Percentiles rank a stretch among this genome's conserved stretches.
phyloP scores from a whole-genome alignment of 2,329 filamentous ascomycete genomes.

The Arthrobotrys pseudoclavata region DNA sequence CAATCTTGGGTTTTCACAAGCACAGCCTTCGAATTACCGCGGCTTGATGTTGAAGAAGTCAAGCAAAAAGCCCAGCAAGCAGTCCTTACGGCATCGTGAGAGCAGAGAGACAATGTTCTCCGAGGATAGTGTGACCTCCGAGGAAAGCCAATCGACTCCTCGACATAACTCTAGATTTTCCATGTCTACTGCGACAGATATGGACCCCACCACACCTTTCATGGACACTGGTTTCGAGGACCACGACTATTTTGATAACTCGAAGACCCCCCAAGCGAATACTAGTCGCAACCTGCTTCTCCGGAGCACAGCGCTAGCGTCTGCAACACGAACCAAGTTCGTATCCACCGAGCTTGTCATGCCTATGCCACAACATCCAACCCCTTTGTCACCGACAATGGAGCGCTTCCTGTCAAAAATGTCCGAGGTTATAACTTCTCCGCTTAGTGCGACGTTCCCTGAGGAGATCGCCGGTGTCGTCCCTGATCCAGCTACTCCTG shows the following conservation, averaged over 20 bases:
- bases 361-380: slow-evolving; percentile 58
- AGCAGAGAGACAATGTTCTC: slow-evolving; percentile 59
- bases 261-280: slow-evolving; percentile 50
- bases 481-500: slow-evolving; percentile 19
- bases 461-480: slow-evolving; percentile 22
- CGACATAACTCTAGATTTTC: slow-evolving; percentile 50
- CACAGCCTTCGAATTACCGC: slow-evolving; percentile 37
- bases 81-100: slow-evolving; percentile 40
- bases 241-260: slow-evolving; percentile 49
- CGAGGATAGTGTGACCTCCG: slow-evolving; percentile 52
- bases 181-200: slow-evolving; percentile 50
- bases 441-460: slow-evolving; percentile 47
- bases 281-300: slow-evolving; percentile 50
- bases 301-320: slow-evolving; percentile 34
- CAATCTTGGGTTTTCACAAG: slow-evolving; percentile 56
- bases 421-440: slow-evolving; percentile 56
- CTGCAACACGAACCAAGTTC: slow-evolving; percentile 45
- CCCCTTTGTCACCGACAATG: slow-evolving; percentile 58
- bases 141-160: slow-evolving; percentile 46
- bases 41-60: slow-evolving; percentile 37
- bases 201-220: slow-evolving; percentile 45
- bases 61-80: slow-evolving; percentile 42
- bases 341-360: slow-evolving; percentile 58
- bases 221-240: slow-evolving; percentile 58
- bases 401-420: slow-evolving; percentile 55